Conservation (phyloP, 345 rosid genomes). For the Melastoma malabathricum region DNA sequence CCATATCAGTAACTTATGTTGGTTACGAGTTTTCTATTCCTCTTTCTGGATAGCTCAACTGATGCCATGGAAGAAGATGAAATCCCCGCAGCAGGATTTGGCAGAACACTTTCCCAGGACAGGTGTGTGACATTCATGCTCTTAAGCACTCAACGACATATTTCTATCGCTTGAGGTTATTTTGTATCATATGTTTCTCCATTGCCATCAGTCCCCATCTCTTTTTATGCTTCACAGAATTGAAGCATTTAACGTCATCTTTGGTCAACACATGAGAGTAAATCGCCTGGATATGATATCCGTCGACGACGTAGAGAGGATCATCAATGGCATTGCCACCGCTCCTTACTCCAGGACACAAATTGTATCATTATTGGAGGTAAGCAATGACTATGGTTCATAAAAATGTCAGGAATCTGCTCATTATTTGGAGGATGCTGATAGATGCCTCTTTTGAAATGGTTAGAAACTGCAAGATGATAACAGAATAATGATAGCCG, state of each 20-base stretch:
- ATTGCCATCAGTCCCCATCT: no score
- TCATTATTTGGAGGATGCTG: conserved; percentile 1
- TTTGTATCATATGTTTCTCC: neutral
- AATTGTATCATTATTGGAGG: conserved; percentile 65
- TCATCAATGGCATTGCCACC: conserved; percentile 39
- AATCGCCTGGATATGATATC: conserved; percentile 54
- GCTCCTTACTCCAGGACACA: conserved; percentile 51
- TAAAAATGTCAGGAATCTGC: neutral
- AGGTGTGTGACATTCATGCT: conserved; percentile 24
- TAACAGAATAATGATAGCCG: conserved; percentile 82
- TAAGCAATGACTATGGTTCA: conserved; percentile 8
- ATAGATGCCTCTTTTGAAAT: neutral
- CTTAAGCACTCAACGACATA: no score
- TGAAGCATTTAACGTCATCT: conserved; percentile 58
- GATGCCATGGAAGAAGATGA: conserved; percentile 86
- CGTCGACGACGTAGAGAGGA: conserved; percentile 56
- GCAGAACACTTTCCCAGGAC: conserved; percentile 35
- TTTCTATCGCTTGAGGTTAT: neutral
- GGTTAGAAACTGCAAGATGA: conserved; percentile 81
- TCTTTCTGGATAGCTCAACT: conserved; percentile 14
- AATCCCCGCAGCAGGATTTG: conserved; percentile 32
- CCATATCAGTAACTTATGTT: neutral
- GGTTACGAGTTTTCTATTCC: neutral
- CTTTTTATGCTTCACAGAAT: conserved; percentile 23
- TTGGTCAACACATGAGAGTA: conserved; percentile 77